A percentile compares a stretch with the other conserved stretches of the same genome.
Evolutionary conservation across 805 yeast genomes (phyloP).

Genomic region (Metschnikowia similis): DNA sequence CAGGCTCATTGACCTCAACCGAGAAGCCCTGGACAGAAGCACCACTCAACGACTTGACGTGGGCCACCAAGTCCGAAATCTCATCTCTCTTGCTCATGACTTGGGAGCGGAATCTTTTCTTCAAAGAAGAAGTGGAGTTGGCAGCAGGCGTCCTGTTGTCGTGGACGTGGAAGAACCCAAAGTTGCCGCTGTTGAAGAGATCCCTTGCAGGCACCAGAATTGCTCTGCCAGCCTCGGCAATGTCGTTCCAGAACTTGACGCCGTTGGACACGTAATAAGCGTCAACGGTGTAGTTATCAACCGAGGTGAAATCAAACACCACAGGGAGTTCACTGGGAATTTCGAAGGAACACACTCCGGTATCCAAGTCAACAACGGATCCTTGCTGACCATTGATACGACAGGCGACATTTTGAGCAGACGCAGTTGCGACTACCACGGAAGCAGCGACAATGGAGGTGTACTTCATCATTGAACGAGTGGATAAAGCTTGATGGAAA

Average conservation of each 20-base stretch:
- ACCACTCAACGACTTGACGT: constrained; percentile 25
- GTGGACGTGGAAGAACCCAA: constrained; percentile 29
- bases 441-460: constrained; percentile 20
- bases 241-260: constrained; percentile 31
- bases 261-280: constrained; percentile 30
- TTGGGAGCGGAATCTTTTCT: constrained; percentile 29
- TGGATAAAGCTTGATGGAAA: constrained; percentile 4
- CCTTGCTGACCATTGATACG: constrained; percentile 29
- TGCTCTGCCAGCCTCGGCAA: constrained; percentile 26
- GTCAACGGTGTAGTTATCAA: constrained; percentile 29
- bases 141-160: constrained; percentile 24
- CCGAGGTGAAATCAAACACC: constrained; percentile 22
- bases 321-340: constrained; percentile 27
- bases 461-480: constrained; percentile 19
- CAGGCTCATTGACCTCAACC: constrained; percentile 7
- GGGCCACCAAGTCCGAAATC: constrained; percentile 19
- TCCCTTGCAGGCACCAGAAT: constrained; percentile 30
- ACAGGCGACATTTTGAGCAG: constrained; percentile 36
- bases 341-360: constrained; percentile 38
- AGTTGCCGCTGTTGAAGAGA: constrained; percentile 21
- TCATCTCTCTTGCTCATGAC: constrained; percentile 33
- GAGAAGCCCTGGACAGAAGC: constrained; percentile 13
- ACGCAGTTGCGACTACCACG: constrained; percentile 18
- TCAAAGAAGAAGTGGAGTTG: constrained; percentile 39
- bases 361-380: constrained; percentile 36